These are phyloP conservation scores for Pichia sp. DNA, from an alignment of 1,139 yeast genomes.

Conservation along the genomic window DNA sequence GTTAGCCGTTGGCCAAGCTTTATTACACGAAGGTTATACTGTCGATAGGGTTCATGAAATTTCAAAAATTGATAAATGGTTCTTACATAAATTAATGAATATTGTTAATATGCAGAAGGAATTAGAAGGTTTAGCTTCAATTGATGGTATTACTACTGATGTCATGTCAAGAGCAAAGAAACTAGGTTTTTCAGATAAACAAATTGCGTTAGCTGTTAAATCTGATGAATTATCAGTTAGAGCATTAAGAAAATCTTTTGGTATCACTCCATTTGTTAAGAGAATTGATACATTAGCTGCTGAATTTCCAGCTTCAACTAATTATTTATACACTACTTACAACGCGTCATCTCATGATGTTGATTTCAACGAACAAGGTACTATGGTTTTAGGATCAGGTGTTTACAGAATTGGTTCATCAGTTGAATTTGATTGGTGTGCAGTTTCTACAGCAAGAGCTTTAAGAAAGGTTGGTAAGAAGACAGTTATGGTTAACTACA, in stretches of 20 bases:
- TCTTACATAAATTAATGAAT: conserved; percentile 83
- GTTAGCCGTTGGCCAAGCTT: conserved; percentile 97
- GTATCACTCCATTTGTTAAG: conserved; percentile 88
- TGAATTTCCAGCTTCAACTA: conserved; percentile 96
- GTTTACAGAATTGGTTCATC: conserved; percentile 98
- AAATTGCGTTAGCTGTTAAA: conserved; percentile 66
- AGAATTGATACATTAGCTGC: conserved; percentile 97
- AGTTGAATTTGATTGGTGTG: conserved; percentile 99
- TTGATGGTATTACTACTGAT: conserved; percentile 57
- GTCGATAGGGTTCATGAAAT: conserved; percentile 89
- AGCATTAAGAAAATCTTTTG: conserved; percentile 65
- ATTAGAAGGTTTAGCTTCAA: conserved; percentile 56
- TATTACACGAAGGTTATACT: conserved; percentile 79
- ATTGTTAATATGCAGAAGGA: conserved; percentile 83
- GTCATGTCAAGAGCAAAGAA: conserved; percentile 77
- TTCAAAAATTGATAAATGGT: conserved; percentile 94
- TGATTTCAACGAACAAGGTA: conserved; percentile 80
- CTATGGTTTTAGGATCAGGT: conserved; percentile 95
- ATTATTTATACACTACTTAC: conserved; percentile 92
- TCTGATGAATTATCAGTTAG: conserved; percentile 75
- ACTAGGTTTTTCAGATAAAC: conserved; percentile 92
- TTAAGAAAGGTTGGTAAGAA: conserved; percentile 80
- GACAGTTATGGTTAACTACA: conserved; percentile 94
- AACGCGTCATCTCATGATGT: conserved; percentile 86
- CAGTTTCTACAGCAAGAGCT: conserved; percentile 93